phyloP scores from a whole-genome alignment of 768 basidiomycete genomes.

The Ephemerocybe angulata region DNA sequence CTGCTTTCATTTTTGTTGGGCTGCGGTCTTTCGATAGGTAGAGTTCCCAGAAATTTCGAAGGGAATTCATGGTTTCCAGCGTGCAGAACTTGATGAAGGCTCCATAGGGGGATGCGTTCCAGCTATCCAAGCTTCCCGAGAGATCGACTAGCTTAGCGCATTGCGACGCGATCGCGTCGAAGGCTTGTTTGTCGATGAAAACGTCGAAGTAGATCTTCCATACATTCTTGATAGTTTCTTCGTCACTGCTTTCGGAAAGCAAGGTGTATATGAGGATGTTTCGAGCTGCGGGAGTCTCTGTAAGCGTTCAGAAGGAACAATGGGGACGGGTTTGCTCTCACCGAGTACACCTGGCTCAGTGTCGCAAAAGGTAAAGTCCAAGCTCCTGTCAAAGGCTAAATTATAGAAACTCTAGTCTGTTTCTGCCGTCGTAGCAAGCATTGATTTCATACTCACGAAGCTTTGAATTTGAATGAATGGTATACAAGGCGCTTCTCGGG shows the following conservation, averaged over 20 bases:
- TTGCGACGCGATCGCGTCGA: constrained; percentile 32
- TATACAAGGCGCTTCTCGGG: constrained; percentile 51
- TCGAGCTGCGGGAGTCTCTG: constrained; percentile 34
- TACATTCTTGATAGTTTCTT: constrained; percentile 13
- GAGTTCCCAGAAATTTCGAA: constrained; percentile 39
- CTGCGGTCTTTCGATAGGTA: constrained; percentile 21
- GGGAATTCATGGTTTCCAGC: constrained; percentile 32
- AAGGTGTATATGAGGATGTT: constrained; percentile 46
- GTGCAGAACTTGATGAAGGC: constrained; percentile 35
- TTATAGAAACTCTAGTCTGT: background rate
- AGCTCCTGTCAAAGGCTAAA: constrained; percentile 17
- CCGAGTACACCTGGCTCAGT: constrained; percentile 45
- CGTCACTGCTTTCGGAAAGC: constrained; percentile 27
- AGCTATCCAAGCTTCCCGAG: constrained; percentile 30
- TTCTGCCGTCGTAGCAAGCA: background rate
- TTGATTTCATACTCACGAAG: constrained; percentile 17
- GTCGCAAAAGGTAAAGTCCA: constrained; percentile 54
- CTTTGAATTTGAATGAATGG: constrained; percentile 31
- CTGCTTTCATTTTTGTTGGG: constrained; percentile 17
- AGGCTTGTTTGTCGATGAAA: constrained; percentile 36
- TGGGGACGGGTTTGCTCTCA: constrained; percentile 15
- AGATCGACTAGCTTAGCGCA: constrained; percentile 34
- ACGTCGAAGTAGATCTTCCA: constrained; percentile 53
- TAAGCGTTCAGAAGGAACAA: background rate
- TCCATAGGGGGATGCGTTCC: constrained; percentile 40